Percentiles rank a stretch among this genome's conserved stretches.
Evolutionary conservation across 495 filamentous ascomycete species (phyloP).

Genomic region (Xylaria intraflava): DNA sequence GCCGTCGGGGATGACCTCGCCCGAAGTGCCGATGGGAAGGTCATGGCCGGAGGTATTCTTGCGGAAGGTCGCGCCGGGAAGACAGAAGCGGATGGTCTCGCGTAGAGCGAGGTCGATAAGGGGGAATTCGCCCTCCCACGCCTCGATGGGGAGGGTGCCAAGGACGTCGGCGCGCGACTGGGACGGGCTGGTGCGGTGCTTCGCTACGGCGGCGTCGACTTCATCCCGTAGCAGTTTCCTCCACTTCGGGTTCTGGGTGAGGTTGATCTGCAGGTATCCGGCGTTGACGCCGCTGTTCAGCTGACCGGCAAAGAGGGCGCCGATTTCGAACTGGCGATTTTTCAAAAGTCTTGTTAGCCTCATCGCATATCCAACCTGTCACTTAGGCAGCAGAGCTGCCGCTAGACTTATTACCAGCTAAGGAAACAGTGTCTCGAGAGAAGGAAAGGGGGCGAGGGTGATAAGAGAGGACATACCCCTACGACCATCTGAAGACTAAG

Average conservation of each 20-base stretch:
- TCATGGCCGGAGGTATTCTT: constrained; percentile 34
- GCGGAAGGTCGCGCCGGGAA: constrained; percentile 25
- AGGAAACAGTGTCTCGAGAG: neutral
- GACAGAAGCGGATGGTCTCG: constrained; percentile 38
- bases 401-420: no score
- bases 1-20: constrained; percentile 38
- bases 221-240: constrained; percentile 32
- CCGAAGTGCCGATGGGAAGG: constrained; percentile 29
- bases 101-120: constrained; percentile 36
- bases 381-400: no score
- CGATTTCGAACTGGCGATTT: constrained; percentile 34
- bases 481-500: constrained; percentile 30
- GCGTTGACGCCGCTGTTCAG: constrained; percentile 42
- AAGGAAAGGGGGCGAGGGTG: neutral
- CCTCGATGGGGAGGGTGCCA: constrained; percentile 30
- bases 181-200: constrained; percentile 24
- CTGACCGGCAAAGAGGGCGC: constrained; percentile 30
- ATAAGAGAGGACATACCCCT: constrained; percentile 9
- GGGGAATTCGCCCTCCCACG: constrained; percentile 43
- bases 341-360: neutral
- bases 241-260: constrained; percentile 37
- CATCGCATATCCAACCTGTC: no score
- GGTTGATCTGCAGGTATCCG: constrained; percentile 33
- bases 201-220: constrained; percentile 30
- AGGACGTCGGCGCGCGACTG: constrained; percentile 35